Conservation (phyloP, 768 basidiomycete genomes). For the Roridomyces roridus region DNA sequence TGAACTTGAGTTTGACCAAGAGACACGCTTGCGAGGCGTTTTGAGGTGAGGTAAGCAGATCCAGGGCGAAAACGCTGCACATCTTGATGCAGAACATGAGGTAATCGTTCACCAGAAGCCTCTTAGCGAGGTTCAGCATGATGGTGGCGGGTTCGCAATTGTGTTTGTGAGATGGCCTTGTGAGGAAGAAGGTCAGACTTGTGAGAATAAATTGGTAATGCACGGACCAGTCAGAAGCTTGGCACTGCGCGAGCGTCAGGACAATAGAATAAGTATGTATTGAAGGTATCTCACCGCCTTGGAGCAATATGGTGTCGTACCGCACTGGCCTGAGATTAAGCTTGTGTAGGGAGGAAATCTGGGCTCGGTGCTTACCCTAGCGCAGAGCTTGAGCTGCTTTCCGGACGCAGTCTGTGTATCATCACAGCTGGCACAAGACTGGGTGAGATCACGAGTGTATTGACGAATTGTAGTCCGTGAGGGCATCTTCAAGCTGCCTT, state of each 20-base stretch:
- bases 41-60: slow-evolving; percentile 4
- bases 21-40: slow-evolving; percentile 7
- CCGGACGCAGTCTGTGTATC: no score
- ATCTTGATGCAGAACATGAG: slow-evolving; percentile 17
- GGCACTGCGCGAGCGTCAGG: neutral
- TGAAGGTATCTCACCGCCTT: slow-evolving; percentile 1
- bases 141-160: slow-evolving; percentile 4
- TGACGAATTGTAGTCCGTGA: no score
- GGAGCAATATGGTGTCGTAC: slow-evolving; percentile 9
- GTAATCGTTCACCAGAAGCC: slow-evolving; percentile 8
- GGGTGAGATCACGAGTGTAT: no score
- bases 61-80: slow-evolving; percentile 8
- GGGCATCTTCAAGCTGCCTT: no score
- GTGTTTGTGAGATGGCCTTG: slow-evolving; percentile 4
- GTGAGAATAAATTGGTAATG: neutral
- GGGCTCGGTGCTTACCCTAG: slow-evolving; percentile 7
- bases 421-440: no score
- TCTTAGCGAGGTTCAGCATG: slow-evolving; percentile 12
- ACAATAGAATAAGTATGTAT: neutral
- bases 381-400: slow-evolving; percentile 7
- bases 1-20: slow-evolving; percentile 2
- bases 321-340: neutral
- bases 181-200: neutral
- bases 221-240: slow-evolving; percentile 10
- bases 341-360: neutral